These are phyloP conservation scores for Lagenaria siceraria DNA, from an alignment of 306 rosid genomes.

Conservation along the genomic window DNA sequence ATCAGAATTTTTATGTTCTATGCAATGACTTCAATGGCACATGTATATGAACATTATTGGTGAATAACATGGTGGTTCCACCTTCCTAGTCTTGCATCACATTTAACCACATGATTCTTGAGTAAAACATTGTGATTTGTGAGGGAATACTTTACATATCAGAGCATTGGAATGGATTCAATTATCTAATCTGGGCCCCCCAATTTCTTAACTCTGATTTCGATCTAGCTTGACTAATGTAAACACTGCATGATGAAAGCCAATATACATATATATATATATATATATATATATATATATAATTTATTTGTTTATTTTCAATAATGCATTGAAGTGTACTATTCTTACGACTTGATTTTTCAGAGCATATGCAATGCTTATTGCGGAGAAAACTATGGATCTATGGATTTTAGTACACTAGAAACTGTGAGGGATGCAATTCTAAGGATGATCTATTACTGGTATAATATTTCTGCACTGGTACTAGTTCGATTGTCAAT, in stretches of 20 bases:
- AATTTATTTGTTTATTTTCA: background rate
- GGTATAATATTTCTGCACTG: slow-evolving; percentile 33
- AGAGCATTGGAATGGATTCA: background rate
- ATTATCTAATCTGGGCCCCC: background rate
- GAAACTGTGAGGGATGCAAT: slow-evolving; percentile 89
- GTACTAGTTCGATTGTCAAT: slow-evolving; percentile 6
- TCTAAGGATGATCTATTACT: slow-evolving; percentile 93
- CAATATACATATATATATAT: background rate
- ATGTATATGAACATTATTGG: background rate
- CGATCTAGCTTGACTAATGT: background rate
- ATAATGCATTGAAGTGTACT: background rate
- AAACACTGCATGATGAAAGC: background rate
- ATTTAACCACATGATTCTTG: background rate
- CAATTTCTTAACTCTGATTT: background rate
- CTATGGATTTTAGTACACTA: slow-evolving; percentile 55
- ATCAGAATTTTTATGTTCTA: background rate
- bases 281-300: no score
- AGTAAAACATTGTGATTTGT: background rate
- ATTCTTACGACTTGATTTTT: slow-evolving; percentile 3
- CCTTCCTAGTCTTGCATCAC: background rate
- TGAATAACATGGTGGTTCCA: background rate
- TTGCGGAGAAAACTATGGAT: slow-evolving; percentile 79
- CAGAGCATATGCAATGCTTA: slow-evolving; percentile 78
- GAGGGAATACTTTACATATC: background rate
- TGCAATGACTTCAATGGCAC: background rate